Conservation (phyloP, 2,329 filamentous ascomycete genomes). For the Cladophialophora chaetospira region DNA sequence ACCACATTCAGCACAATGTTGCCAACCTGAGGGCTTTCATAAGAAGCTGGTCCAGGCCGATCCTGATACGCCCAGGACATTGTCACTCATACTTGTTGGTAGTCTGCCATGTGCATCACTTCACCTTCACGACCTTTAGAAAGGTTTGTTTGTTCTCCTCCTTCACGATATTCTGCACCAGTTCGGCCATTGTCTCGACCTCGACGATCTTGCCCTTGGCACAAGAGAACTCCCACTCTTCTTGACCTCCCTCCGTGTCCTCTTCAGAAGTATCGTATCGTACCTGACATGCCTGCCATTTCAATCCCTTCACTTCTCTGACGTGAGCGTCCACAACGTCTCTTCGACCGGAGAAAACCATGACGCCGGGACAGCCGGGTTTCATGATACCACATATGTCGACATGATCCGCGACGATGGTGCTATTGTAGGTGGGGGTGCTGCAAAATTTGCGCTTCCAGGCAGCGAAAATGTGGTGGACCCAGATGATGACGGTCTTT, state of each 20-base stretch:
- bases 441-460: conserved; percentile 31
- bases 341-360: conserved; percentile 27
- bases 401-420: neutral
- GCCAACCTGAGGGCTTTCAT: too few relatives aligned
- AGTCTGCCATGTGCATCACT: conserved; percentile 6
- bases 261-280: conserved; percentile 25
- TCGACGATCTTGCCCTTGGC: conserved; percentile 24
- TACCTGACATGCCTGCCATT: conserved; percentile 31
- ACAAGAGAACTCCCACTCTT: conserved; percentile 24
- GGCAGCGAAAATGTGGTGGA: conserved; percentile 30
- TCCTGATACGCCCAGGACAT: too few relatives aligned
- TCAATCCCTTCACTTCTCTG: conserved; percentile 23
- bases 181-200: conserved; percentile 30
- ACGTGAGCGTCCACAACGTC: conserved; percentile 28
- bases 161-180: conserved; percentile 20
- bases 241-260: neutral
- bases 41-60: too few relatives aligned
- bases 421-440: neutral
- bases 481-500: conserved; percentile 32
- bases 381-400: conserved; percentile 27
- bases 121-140: conserved; percentile 24
- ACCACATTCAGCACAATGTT: too few relatives aligned
- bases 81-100: too few relatives aligned
- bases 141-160: conserved; percentile 20
- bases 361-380: conserved; percentile 30